Conservation (phyloP, 1,139 yeast species). For the Magnusiomyces sp. region DNA sequence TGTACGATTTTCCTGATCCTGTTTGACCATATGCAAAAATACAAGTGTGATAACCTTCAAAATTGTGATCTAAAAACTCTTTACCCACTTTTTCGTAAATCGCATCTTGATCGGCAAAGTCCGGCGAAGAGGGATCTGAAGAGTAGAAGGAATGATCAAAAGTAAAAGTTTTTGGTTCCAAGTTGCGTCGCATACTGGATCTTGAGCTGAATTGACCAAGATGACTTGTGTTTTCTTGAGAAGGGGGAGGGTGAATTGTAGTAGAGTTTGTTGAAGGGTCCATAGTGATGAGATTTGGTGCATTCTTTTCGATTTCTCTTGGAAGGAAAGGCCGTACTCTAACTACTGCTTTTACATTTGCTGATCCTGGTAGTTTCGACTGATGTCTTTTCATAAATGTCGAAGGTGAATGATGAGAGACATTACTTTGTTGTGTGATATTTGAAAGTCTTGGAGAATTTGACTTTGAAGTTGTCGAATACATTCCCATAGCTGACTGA, state of each 20-base stretch:
- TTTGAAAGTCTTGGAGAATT: too few relatives aligned
- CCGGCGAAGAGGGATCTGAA: constrained; percentile 30
- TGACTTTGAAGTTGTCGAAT: too few relatives aligned
- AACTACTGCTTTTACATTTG: constrained; percentile 35
- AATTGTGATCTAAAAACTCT: constrained; percentile 51
- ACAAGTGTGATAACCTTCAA: constrained; percentile 66
- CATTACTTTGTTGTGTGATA: too few relatives aligned
- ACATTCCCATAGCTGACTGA: too few relatives aligned
- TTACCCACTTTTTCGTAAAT: constrained; percentile 50
- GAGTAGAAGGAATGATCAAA: constrained; percentile 62
- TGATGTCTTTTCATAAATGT: too few relatives aligned
- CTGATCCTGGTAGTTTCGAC: constrained; percentile 13
- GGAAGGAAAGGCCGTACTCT: constrained; percentile 32
- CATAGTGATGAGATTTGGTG: constrained; percentile 25
- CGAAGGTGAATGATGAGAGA: too few relatives aligned
- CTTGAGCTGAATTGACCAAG: constrained; percentile 7
- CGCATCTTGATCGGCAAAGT: constrained; percentile 41
- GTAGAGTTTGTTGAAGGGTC: constrained; percentile 20
- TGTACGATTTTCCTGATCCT: constrained; percentile 63
- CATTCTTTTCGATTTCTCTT: constrained; percentile 23
- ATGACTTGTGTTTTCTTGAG: constrained; percentile 8
- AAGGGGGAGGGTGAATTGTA: constrained; percentile 20
- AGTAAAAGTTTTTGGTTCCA: constrained; percentile 33
- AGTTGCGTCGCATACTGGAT: constrained; percentile 17
- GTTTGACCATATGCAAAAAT: constrained; percentile 73